Conservation (phyloP, 176 grass and related monocot species). For the Bonia amplexicaulis region DNA sequence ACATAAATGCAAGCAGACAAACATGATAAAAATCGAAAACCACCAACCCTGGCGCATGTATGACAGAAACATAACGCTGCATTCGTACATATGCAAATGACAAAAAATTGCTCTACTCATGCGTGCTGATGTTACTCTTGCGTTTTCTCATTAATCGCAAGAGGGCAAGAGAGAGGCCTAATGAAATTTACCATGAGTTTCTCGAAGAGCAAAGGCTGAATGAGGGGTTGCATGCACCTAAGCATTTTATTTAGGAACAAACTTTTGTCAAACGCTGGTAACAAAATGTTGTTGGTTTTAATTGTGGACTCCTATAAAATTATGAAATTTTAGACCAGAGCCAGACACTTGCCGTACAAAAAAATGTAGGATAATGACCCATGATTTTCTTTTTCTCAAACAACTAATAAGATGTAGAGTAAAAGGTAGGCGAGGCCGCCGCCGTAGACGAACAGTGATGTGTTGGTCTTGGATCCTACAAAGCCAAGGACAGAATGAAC, state of each 20-base stretch:
- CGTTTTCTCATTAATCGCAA: neutral
- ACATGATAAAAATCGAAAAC: neutral
- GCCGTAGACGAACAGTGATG: too few species aligned
- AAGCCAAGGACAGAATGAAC: too few species aligned
- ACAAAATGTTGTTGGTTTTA: neutral
- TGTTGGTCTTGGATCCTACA: too few species aligned
- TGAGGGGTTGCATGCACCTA: neutral
- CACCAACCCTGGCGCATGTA: neutral
- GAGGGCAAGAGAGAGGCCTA: neutral
- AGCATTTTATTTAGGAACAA: neutral
- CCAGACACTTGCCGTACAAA: neutral
- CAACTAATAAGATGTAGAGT: too few species aligned
- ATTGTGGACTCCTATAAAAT: neutral
- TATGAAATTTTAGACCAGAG: neutral
- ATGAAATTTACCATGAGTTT: neutral
- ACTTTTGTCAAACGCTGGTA: neutral
- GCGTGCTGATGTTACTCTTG: neutral
- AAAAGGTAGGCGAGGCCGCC: too few species aligned
- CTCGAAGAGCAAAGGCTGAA: neutral
- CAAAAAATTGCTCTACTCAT: neutral
- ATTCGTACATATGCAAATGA: neutral
- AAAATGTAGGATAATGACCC: neutral
- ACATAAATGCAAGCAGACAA: constrained; percentile 10
- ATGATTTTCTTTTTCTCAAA: neutral
- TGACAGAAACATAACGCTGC: neutral